A percentile compares a stretch with the other conserved stretches of the same genome.
These are phyloP conservation scores for Moniliella sp. DNA, from an alignment of 1,284 basidiomycete genomes.

Conservation along the genomic window DNA sequence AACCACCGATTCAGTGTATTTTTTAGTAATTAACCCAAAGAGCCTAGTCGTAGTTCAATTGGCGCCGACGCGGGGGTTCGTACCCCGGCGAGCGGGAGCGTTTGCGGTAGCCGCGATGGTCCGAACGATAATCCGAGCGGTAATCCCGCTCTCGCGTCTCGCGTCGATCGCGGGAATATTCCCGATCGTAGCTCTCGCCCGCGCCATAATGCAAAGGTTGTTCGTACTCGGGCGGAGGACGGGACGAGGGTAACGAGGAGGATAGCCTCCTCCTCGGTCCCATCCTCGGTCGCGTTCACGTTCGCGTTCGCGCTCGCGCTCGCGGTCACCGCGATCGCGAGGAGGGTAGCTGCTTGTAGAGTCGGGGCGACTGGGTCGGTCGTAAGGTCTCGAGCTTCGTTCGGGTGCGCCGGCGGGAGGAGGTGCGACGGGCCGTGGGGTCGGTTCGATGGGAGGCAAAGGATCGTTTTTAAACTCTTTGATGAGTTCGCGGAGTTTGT, in stretches of 20 bases:
- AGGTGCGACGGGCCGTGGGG: slow-evolving; percentile 1
- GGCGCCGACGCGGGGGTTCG: no score
- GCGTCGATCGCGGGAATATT: slow-evolving; percentile 1
- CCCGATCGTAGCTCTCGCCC: not conserved
- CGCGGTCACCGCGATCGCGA: not conserved
- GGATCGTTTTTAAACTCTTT: slow-evolving; percentile 41
- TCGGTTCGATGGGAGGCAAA: slow-evolving; percentile 1
- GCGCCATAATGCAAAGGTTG: not conserved
- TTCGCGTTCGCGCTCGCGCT: not conserved
- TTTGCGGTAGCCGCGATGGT: not conserved
- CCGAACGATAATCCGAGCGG: no score
- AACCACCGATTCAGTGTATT: no score
- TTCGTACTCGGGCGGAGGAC: not conserved
- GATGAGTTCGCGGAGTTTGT: slow-evolving; percentile 83
- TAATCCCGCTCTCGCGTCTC: not conserved
- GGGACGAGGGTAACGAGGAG: slow-evolving; percentile 11
- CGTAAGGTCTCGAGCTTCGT: not conserved
- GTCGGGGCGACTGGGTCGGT: not conserved
- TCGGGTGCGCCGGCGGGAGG: not conserved
- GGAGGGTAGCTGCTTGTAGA: slow-evolving; percentile 1
- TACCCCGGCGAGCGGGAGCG: not conserved
- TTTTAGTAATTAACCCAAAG: no score
- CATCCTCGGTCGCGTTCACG: slow-evolving; percentile 10
- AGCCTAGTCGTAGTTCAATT: no score
- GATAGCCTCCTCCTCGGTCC: slow-evolving; percentile 8